Evolutionary conservation across 257 asterid species (phyloP).

Genomic region (Nicotiana knightiana): DNA sequence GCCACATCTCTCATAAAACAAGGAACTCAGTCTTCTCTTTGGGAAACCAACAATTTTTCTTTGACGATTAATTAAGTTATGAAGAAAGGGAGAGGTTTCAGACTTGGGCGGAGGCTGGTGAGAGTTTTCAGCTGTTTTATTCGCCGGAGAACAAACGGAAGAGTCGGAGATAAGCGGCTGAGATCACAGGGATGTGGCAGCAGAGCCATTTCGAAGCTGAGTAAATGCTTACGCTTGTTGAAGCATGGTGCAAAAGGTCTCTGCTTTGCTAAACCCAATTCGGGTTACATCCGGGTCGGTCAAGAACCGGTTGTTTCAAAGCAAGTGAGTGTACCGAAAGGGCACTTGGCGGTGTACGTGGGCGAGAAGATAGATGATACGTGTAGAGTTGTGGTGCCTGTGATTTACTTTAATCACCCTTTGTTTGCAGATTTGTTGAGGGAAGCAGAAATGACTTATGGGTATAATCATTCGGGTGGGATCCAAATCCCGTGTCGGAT

Average conservation of each 20-base stretch:
- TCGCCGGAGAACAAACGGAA: constrained; percentile 20
- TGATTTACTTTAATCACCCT: constrained; percentile 57
- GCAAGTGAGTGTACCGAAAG: constrained; percentile 34
- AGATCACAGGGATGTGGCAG: constrained; percentile 2
- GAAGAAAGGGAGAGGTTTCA: constrained; percentile 43
- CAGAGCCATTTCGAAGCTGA: constrained; percentile 29
- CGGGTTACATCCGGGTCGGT: constrained; percentile 37
- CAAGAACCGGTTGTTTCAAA: constrained; percentile 12
- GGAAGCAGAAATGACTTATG: constrained; percentile 53
- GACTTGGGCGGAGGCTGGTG: constrained; percentile 31
- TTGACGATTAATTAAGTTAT: constrained; percentile 6
- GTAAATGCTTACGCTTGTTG: constrained; percentile 24
- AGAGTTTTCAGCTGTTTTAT: constrained; percentile 33
- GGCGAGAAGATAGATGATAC: constrained; percentile 41
- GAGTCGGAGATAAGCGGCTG: constrained; percentile 11
- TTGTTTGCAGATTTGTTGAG: constrained; percentile 46
- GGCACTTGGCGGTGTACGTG: constrained; percentile 66
- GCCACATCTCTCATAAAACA: not conserved
- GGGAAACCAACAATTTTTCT: not conserved
- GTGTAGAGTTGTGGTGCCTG: constrained; percentile 62
- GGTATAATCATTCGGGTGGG: constrained; percentile 53
- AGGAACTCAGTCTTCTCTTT: not conserved
- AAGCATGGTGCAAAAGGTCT: constrained; percentile 19
- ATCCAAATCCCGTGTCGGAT: constrained; percentile 65
- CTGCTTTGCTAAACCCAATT: not conserved